Evolutionary conservation across 805 yeast genomes (phyloP), one percentile per base, ranked within the genome.

Genomic region (Candida piceae): DNA sequence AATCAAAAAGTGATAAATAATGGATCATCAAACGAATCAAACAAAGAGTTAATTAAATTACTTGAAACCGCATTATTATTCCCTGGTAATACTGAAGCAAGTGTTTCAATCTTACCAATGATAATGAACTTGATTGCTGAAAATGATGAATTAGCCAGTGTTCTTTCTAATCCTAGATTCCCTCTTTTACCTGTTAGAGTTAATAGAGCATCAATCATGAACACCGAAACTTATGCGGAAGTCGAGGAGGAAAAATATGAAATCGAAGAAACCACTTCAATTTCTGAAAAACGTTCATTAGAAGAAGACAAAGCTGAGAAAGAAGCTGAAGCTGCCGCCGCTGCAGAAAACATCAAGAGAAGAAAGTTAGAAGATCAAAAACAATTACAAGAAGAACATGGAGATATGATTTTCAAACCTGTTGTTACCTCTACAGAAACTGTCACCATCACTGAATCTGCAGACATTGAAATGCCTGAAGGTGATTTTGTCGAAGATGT

Each of bases 141-240:
- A 11, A 57, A 63, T 29, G 75, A 77, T 50, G 71, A 67, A 7
- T 53, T 74, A 16, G 54, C 80, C 29, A 75, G 84, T 50, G 66
- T 82, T 1, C 66, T 85, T 48, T 70, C 76, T 36, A 82, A 83
- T 49, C 95, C 96, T 29, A 68, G 93, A 50, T 74, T 86, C 48
- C 95, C 96, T 3, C 30, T 58, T n/a, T 36, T 59, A 11, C 50
- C 60, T 9, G 22, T 34, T 29, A 43, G 48, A 28, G 32, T 26
- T 7, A 29, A 20, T n/a, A 32, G 31, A 24, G 23, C 21, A 3
- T 18, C 22, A 13, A n/a, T 29, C 4, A 7, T 29, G 12, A 13
- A 21, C 17, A 12, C 17, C 8, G 38, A 30, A 10, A 41, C 38
- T 29, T 24, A 19, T 4, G 42, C 42, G 16, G 42, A n/a, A n/a